Conservation (phyloP, 2,329 filamentous ascomycete species). For the Fusarium sp. region DNA sequence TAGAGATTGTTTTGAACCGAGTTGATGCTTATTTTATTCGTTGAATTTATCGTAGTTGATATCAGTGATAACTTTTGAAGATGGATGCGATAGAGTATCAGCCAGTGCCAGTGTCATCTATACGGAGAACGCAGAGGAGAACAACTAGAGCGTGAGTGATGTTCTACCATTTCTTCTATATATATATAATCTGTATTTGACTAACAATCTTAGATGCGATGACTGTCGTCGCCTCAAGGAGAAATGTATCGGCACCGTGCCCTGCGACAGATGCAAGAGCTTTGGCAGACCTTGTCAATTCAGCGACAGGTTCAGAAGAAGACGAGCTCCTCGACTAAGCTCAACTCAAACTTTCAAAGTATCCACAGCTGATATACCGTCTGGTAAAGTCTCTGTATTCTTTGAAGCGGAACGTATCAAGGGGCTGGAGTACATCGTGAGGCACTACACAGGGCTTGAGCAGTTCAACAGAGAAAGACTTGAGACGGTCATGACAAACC, state of each 20-base stretch:
- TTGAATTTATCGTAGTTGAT: neutral
- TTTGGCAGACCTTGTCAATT: conserved; percentile 22
- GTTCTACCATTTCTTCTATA: neutral
- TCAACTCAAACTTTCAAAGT: neutral
- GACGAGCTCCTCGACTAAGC: neutral
- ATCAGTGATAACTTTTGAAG: neutral
- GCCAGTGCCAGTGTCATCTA: neutral
- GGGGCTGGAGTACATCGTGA: conserved; percentile 29
- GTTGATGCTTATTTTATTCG: neutral
- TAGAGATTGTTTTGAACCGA: neutral
- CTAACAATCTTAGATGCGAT: conserved; percentile 23
- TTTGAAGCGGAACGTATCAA: conserved; percentile 34
- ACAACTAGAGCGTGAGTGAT: conserved; percentile 6
- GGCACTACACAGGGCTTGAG: conserved; percentile 31
- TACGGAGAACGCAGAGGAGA: conserved; percentile 8
- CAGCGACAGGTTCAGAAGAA: conserved; percentile 27
- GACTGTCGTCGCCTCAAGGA: conserved; percentile 37
- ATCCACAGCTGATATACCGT: neutral
- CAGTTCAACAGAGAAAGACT: conserved; percentile 17
- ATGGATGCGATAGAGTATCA: neutral
- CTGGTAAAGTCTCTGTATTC: conserved; percentile 2
- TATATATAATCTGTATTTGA: neutral
- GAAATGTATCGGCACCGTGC: conserved; percentile 30
- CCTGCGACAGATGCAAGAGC: conserved; percentile 37
- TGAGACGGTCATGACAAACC: neutral